These are phyloP conservation scores for Recurvomyces mirabilis DNA, from an alignment of 495 filamentous ascomycete genomes.

Conservation along the genomic window DNA sequence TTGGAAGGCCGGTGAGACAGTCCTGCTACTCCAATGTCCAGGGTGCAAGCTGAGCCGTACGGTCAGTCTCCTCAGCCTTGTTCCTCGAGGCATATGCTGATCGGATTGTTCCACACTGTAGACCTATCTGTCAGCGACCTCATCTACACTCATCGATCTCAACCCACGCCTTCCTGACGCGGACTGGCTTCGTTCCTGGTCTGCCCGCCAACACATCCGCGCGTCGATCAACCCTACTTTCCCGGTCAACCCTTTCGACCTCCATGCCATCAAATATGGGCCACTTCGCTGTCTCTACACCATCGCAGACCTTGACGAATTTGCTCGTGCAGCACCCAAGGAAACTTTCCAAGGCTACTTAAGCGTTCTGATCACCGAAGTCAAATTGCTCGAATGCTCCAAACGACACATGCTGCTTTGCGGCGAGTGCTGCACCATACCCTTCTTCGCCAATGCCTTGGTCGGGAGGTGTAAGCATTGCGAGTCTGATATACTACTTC, in stretches of 20 bases:
- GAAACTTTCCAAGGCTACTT: constrained; percentile 48
- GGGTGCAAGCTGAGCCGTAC: constrained; percentile 29
- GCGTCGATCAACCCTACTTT: constrained; percentile 45
- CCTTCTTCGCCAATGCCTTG: constrained; percentile 42
- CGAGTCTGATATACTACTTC: constrained; percentile 31
- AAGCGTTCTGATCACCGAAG: constrained; percentile 44
- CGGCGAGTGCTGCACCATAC: constrained; percentile 49
- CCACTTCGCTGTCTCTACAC: constrained; percentile 42
- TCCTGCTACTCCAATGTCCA: constrained; percentile 38
- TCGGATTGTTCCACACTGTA: constrained; percentile 7
- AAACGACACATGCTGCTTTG: constrained; percentile 42
- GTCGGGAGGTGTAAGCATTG: constrained; percentile 43
- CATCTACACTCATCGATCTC: constrained; percentile 44
- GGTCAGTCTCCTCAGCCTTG: constrained; percentile 4
- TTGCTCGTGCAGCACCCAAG: constrained; percentile 20
- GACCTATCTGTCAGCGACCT: constrained; percentile 35
- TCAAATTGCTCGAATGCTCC: constrained; percentile 38
- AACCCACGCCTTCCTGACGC: constrained; percentile 48
- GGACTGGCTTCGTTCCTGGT: constrained; percentile 44
- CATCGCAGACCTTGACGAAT: constrained; percentile 50
- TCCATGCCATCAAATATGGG: constrained; percentile 35
- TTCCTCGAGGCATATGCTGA: not conserved
- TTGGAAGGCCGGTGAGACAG: constrained; percentile 19
- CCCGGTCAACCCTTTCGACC: constrained; percentile 42
- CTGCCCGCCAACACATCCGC: constrained; percentile 39